Conservation (phyloP, 352 stramenopile genomes). For the Phytophthora uliginosa region DNA sequence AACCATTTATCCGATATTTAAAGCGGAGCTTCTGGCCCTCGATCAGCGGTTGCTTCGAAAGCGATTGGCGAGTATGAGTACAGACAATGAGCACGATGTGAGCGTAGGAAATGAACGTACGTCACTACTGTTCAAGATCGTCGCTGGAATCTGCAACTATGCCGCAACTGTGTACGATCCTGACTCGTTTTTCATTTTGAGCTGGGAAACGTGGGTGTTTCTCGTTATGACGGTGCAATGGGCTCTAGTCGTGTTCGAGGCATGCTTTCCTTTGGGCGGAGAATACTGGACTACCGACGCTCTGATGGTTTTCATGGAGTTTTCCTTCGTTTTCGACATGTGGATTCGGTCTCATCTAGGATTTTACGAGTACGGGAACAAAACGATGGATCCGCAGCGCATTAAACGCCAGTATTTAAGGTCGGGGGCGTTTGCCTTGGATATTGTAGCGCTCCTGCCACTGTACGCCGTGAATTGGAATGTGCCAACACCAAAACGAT, state of each 20-base stretch:
- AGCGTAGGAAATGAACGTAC: background rate
- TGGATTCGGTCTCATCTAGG: conserved; percentile 56
- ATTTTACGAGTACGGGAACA: conserved; percentile 73
- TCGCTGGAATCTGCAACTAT: background rate
- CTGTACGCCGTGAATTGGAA: conserved; percentile 59
- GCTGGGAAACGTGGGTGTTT: conserved; percentile 69
- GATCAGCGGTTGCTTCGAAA: conserved; percentile 48
- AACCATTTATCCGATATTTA: conserved; percentile 50
- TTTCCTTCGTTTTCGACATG: conserved; percentile 58
- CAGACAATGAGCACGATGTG: conserved; percentile 2
- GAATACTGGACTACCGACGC: conserved; percentile 15
- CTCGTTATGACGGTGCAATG: conserved; percentile 57
- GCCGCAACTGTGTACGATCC: conserved; percentile 35
- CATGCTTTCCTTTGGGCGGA: conserved; percentile 39
- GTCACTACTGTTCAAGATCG: background rate
- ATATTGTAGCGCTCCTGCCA: conserved; percentile 54
- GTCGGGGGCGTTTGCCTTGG: conserved; percentile 49
- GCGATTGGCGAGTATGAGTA: conserved; percentile 43
- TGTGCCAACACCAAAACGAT: conserved; percentile 9
- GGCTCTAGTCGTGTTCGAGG: conserved; percentile 46
- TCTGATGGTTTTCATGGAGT: conserved; percentile 46
- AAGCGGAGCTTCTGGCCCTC: conserved; percentile 47
- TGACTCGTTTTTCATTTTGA: conserved; percentile 48
- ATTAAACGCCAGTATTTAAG: conserved; percentile 54
- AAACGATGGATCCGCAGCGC: conserved; percentile 48